phyloP scores from a whole-genome alignment of 2,329 filamentous ascomycete genomes.

The Decorospora gaudefroyi region DNA sequence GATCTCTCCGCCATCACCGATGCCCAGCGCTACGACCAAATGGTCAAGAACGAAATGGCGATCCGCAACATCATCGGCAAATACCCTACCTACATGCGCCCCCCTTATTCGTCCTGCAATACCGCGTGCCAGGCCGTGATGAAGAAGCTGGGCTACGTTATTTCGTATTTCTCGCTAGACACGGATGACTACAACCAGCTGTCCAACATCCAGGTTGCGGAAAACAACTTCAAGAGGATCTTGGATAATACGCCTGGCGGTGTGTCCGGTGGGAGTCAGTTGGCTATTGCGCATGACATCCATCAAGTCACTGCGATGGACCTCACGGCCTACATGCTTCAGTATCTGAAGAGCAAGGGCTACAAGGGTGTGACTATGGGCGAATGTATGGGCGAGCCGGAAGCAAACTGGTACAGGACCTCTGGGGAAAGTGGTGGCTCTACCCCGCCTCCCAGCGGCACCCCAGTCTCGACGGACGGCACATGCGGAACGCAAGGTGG shows the following conservation, averaged over 20 bases:
- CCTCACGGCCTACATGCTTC: conserved; percentile 52
- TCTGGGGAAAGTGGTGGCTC: conserved; percentile 34
- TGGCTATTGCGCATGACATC: conserved; percentile 61
- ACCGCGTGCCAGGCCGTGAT: conserved; percentile 47
- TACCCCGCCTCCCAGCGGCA: conserved; percentile 24
- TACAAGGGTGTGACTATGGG: conserved; percentile 55
- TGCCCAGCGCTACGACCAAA: conserved; percentile 53
- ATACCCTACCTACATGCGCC: conserved; percentile 60
- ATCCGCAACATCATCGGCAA: conserved; percentile 59
- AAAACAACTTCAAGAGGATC: conserved; percentile 48
- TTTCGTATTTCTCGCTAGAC: conserved; percentile 65
- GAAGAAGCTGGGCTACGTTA: conserved; percentile 59
- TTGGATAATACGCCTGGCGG: conserved; percentile 30
- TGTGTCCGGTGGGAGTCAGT: conserved; percentile 41
- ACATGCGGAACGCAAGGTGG: conserved; percentile 29
- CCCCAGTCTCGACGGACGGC: conserved; percentile 24
- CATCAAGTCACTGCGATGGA: conserved; percentile 52
- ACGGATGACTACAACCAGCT: conserved; percentile 53
- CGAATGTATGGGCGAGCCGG: conserved; percentile 55
- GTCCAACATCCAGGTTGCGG: conserved; percentile 43
- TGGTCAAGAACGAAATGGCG: conserved; percentile 61
- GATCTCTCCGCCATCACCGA: conserved; percentile 53
- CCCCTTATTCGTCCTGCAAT: conserved; percentile 55
- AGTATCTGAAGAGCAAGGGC: conserved; percentile 45
- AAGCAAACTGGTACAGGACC: conserved; percentile 56